A percentile compares a stretch with the other conserved stretches of the same genome.
Conservation (phyloP, 2,329 filamentous ascomycete genomes). For the Pezicula radicicola region DNA sequence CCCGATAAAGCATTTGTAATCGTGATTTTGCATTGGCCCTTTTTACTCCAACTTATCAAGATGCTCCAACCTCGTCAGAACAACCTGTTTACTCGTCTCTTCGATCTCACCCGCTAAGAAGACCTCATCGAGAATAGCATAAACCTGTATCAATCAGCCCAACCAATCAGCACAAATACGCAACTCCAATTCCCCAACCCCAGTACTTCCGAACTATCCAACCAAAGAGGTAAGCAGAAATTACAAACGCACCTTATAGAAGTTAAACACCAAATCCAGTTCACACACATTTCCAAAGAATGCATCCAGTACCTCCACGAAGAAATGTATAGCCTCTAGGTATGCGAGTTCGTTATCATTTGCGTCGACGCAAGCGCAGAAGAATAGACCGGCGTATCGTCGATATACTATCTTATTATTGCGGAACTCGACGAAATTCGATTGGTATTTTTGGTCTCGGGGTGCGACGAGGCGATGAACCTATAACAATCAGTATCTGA, state of each 20-base stretch:
- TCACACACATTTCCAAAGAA: constrained; percentile 99
- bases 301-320: constrained; percentile 95
- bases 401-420: constrained; percentile 97
- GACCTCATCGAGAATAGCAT: constrained; percentile 97
- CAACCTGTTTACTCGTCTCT: constrained; percentile 98
- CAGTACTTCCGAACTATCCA: not conserved
- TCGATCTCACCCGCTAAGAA: constrained; percentile 97
- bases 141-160: constrained; percentile 57
- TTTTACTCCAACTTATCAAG: constrained; percentile 86
- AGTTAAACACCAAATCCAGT: constrained; percentile 83
- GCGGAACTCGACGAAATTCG: constrained; percentile 96
- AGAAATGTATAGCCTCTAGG: constrained; percentile 97
- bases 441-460: constrained; percentile 98
- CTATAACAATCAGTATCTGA: constrained; percentile 36
- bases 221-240: not conserved
- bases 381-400: constrained; percentile 96
- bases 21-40: not conserved
- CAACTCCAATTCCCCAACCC: too few relatives aligned
- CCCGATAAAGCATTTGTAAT: too few relatives aligned
- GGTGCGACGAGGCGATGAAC: constrained; percentile 97
- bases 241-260: constrained; percentile 58
- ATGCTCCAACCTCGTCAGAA: constrained; percentile 90
- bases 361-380: constrained; percentile 97
- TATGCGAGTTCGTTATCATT: constrained; percentile 98
- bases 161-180: not conserved